Evolutionary conservation across 2,329 filamentous ascomycete genomes (phyloP).

Genomic region (Grosmannia penicillata): DNA sequence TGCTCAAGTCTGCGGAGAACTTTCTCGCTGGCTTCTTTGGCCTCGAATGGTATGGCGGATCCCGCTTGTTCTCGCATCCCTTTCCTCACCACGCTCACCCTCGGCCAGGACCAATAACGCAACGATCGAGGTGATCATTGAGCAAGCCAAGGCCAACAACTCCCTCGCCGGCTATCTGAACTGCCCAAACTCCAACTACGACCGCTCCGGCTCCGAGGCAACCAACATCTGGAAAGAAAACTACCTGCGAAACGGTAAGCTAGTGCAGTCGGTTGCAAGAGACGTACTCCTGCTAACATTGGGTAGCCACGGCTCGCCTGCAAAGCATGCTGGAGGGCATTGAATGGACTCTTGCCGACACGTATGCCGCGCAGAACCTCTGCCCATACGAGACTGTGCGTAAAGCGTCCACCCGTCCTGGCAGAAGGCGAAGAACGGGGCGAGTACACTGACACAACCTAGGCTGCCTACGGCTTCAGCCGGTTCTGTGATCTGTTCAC

Average conservation of each 20-base stretch:
- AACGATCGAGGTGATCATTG: conserved; percentile 59
- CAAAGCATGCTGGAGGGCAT: conserved; percentile 36
- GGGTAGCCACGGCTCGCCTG: conserved; percentile 42
- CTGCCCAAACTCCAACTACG: conserved; percentile 46
- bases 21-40: conserved; percentile 71
- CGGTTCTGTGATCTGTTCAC: conserved; percentile 62
- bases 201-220: conserved; percentile 36
- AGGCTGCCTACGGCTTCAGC: conserved; percentile 59
- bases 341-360: conserved; percentile 49
- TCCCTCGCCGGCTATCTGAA: conserved; percentile 52
- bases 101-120: conserved; percentile 44
- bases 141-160: conserved; percentile 50
- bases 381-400: conserved; percentile 59
- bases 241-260: conserved; percentile 45
- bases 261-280: not conserved
- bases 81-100: not conserved
- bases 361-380: conserved; percentile 54
- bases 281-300: not conserved
- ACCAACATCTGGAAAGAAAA: conserved; percentile 42
- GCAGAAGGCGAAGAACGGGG: too few relatives aligned
- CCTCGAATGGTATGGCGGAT: conserved; percentile 48
- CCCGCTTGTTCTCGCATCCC: too few relatives aligned
- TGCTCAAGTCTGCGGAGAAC: conserved; percentile 64
- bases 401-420: not conserved
- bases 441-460: too few relatives aligned